Percentiles rank a stretch among this genome's conserved stretches.
These are phyloP conservation scores for Austroboletus rostrupii DNA, from an alignment of 1,284 basidiomycete genomes.

Conservation along the genomic window DNA sequence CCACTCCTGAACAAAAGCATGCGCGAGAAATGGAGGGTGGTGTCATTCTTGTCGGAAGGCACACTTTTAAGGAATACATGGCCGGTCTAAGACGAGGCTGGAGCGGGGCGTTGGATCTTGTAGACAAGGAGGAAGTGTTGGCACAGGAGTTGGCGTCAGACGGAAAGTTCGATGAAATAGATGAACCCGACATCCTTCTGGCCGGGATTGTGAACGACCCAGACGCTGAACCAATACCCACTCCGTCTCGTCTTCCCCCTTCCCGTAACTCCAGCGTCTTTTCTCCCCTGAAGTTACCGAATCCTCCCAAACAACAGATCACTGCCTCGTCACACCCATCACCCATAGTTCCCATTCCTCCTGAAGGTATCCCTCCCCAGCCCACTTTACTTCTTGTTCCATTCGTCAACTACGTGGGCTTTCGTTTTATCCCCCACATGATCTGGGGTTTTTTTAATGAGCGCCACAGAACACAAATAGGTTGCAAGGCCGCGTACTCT, in stretches of 20 bases:
- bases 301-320: conserved; percentile 21
- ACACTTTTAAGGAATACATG: conserved; percentile 93
- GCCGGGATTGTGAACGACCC: conserved; percentile 28
- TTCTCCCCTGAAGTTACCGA: conserved; percentile 37
- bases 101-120: conserved; percentile 66
- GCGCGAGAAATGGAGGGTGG: conserved; percentile 77
- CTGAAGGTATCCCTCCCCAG: conserved; percentile 64
- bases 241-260: conserved; percentile 37
- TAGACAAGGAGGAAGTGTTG: conserved; percentile 76
- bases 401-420: conserved; percentile 85
- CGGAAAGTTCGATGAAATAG: conserved; percentile 71
- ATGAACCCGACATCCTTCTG: conserved; percentile 28
- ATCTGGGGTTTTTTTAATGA: conserved; percentile 92
- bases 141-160: conserved; percentile 69
- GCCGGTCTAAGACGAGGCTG: conserved; percentile 83
- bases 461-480: conserved; percentile 72
- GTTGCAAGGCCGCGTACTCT: conserved; percentile 79
- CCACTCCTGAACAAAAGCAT: conserved; percentile 53
- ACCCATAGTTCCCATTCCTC: conserved; percentile 39
- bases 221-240: conserved; percentile 37
- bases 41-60: conserved; percentile 83
- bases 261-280: conserved; percentile 38
- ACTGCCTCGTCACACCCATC: conserved; percentile 12
- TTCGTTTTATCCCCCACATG: conserved; percentile 86
- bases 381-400: conserved; percentile 85